Evolutionary conservation across 2,329 filamentous ascomycete species (phyloP).

Genomic region (Arthrobotrys entomopaga): DNA sequence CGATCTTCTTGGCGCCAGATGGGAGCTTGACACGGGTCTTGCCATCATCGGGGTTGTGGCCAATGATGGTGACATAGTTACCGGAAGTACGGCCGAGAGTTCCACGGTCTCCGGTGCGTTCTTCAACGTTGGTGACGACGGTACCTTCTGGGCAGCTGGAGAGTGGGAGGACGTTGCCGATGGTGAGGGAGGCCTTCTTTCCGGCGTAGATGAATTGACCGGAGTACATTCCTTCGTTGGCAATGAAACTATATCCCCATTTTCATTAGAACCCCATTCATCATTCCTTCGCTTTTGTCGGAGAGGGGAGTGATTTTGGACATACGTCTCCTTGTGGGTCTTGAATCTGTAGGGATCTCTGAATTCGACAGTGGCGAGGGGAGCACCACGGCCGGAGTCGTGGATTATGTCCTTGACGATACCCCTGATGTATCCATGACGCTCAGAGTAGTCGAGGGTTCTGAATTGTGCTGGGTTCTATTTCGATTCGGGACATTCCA

Average conservation of each 20-base stretch:
- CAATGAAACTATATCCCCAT: conserved; percentile 75
- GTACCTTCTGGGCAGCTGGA: conserved; percentile 97
- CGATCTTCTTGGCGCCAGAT: conserved; percentile 98
- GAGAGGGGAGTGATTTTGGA: background rate
- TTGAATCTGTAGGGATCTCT: conserved; percentile 98
- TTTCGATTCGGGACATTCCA: conserved; percentile 23
- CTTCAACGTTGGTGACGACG: conserved; percentile 98
- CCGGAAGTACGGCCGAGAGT: conserved; percentile 95
- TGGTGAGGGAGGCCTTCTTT: conserved; percentile 96
- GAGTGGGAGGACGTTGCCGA: conserved; percentile 97
- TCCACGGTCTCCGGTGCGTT: conserved; percentile 97
- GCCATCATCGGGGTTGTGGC: conserved; percentile 98
- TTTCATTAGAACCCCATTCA: background rate
- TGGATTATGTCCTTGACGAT: conserved; percentile 99
- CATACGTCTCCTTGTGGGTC: conserved; percentile 86
- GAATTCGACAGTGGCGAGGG: conserved; percentile 96
- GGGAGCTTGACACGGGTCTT: conserved; percentile 98
- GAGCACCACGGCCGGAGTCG: conserved; percentile 97
- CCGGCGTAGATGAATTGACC: conserved; percentile 99
- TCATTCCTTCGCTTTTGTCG: background rate
- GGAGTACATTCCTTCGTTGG: conserved; percentile 99
- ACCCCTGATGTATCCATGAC: conserved; percentile 97
- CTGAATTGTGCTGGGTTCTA: conserved; percentile 84
- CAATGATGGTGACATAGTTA: conserved; percentile 98
- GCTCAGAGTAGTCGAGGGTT: conserved; percentile 94